Conservation (phyloP, 768 basidiomycete genomes). For the Boletus rufocinnamomeus region DNA sequence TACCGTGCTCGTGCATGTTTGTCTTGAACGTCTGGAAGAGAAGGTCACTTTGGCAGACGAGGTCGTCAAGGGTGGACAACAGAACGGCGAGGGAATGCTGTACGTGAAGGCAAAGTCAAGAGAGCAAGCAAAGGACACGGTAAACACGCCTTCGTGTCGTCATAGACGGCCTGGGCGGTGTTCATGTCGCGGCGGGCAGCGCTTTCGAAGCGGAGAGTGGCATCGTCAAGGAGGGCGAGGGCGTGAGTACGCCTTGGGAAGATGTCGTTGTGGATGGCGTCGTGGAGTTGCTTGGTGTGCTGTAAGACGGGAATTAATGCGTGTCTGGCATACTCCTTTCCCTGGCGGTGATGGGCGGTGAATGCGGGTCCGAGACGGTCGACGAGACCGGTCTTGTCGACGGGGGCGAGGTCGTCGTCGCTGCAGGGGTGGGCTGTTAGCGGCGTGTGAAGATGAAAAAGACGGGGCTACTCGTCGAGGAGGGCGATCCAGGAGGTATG, state of each 20-base stretch:
- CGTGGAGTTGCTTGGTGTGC: slow-evolving; percentile 40
- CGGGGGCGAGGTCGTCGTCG: slow-evolving; percentile 40
- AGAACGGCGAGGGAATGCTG: slow-evolving; percentile 48
- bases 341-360: slow-evolving; percentile 32
- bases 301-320: slow-evolving; percentile 39
- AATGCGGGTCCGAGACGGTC: slow-evolving; percentile 48
- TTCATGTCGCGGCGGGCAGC: slow-evolving; percentile 46
- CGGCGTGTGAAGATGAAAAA: neutral
- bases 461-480: slow-evolving; percentile 27
- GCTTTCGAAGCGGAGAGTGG: slow-evolving; percentile 54
- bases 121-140: slow-evolving; percentile 2
- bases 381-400: slow-evolving; percentile 46
- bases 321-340: slow-evolving; percentile 35
- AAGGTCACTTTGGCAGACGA: slow-evolving; percentile 47
- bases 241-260: slow-evolving; percentile 39
- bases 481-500: slow-evolving; percentile 30
- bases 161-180: slow-evolving; percentile 41
- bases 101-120: slow-evolving; percentile 17
- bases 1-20: slow-evolving; percentile 51
- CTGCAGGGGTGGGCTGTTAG: slow-evolving; percentile 25
- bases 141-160: slow-evolving; percentile 45
- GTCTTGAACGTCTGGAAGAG: slow-evolving; percentile 54
- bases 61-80: slow-evolving; percentile 48
- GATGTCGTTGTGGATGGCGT: slow-evolving; percentile 35
- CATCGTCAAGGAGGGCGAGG: slow-evolving; percentile 54